Evolutionary conservation across 768 basidiomycete species (phyloP).

Genomic region (Galerina marginata): DNA sequence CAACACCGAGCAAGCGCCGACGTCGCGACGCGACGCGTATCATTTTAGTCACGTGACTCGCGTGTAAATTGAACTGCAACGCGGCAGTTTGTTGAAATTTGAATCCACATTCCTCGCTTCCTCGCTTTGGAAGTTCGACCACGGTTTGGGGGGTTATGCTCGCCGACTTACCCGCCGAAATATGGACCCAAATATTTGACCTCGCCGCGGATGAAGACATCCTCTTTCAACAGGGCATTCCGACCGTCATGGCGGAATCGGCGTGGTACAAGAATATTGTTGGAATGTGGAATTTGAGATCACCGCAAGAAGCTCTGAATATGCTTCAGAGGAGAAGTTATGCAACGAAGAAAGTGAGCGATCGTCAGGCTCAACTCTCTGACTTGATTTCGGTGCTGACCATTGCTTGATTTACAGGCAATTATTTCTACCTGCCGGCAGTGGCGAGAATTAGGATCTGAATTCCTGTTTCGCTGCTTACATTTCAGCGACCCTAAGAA

Average conservation of each 20-base stretch:
- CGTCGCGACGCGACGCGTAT: conserved; percentile 1
- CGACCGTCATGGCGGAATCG: conserved; percentile 65
- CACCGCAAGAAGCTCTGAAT: conserved; percentile 63
- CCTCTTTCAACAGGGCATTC: conserved; percentile 65
- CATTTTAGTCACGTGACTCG: not conserved
- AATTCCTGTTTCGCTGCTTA: conserved; percentile 71
- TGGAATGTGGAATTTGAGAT: conserved; percentile 61
- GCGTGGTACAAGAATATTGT: conserved; percentile 64
- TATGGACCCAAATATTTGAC: conserved; percentile 74
- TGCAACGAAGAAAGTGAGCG: conserved; percentile 66
- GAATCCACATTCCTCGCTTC: not conserved
- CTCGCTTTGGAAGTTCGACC: not conserved
- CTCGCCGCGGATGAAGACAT: conserved; percentile 73
- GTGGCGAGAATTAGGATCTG: conserved; percentile 65
- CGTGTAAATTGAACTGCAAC: too few species aligned
- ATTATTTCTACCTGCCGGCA: conserved; percentile 70
- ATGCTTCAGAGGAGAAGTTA: conserved; percentile 65
- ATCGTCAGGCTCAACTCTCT: not conserved
- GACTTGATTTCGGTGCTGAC: not conserved
- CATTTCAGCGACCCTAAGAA: conserved; percentile 68
- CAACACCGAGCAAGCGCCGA: not conserved
- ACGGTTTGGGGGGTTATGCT: not conserved
- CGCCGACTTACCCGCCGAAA: conserved; percentile 64
- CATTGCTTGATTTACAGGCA: conserved; percentile 44
- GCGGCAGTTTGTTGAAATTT: too few species aligned